Percentiles rank a stretch among this genome's conserved stretches.
These are phyloP conservation scores for Yarrowia galli DNA, from an alignment of 1,139 yeast species.

Conservation along the genomic window DNA sequence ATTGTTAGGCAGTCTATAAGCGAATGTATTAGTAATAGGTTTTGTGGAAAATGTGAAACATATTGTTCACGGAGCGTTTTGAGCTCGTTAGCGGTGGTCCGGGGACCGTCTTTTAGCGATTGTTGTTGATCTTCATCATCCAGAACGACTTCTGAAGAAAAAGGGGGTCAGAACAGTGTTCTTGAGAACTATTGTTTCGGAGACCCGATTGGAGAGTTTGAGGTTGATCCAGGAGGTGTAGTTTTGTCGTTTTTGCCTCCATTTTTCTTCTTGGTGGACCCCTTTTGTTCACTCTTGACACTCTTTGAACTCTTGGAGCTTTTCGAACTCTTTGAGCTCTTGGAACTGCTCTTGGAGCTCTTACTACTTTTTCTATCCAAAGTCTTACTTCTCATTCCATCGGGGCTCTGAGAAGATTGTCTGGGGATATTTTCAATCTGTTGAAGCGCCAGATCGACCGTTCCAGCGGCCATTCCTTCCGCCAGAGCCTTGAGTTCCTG, in stretches of 20 bases:
- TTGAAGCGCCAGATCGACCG: background rate
- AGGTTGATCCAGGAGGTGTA: background rate
- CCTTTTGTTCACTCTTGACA: background rate
- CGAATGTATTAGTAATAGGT: conserved; percentile 20
- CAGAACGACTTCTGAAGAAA: too few species aligned
- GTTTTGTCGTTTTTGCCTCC: background rate
- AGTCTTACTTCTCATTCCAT: background rate
- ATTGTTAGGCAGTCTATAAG: conserved; percentile 15
- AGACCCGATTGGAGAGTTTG: background rate
- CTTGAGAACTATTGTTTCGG: background rate
- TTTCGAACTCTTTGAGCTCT: background rate
- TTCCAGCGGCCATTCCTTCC: conserved; percentile 19
- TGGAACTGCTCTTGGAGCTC: conserved; percentile 5
- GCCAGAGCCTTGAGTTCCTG: conserved; percentile 25
- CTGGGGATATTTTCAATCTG: conserved; percentile 21
- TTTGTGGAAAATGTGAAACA: background rate
- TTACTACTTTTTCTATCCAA: conserved; percentile 8
- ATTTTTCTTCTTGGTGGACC: background rate
- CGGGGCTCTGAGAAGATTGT: conserved; percentile 1
- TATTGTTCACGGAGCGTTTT: conserved; percentile 2
- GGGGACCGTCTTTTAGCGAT: too few species aligned
- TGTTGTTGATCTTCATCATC: too few species aligned
- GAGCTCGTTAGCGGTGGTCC: background rate
- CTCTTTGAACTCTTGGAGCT: conserved; percentile 6
- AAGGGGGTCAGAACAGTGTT: background rate